Evolutionary conservation across 768 basidiomycete species (phyloP).

Genomic region (Kwoniella sp.): DNA sequence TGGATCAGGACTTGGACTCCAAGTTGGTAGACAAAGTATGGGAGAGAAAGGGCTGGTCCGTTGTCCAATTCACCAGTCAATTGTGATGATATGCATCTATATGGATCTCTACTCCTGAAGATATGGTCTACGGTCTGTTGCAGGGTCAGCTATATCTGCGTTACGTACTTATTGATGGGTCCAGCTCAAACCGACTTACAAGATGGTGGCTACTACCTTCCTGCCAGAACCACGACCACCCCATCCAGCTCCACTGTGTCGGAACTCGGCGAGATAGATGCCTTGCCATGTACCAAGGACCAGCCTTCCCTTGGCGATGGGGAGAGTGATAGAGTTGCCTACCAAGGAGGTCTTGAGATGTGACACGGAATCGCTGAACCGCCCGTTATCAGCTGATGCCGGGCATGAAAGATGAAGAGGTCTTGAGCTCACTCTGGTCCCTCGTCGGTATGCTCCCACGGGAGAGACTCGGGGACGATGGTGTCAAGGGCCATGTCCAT

Average conservation of each 20-base stretch:
- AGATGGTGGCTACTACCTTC: constrained; percentile 49
- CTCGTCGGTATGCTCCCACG: constrained; percentile 87
- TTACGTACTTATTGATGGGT: not conserved
- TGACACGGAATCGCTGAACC: constrained; percentile 75
- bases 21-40: constrained; percentile 59
- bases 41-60: constrained; percentile 53
- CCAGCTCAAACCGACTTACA: constrained; percentile 28
- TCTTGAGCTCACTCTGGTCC: constrained; percentile 75
- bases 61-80: constrained; percentile 32
- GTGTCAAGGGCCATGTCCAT: constrained; percentile 91
- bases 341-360: constrained; percentile 88
- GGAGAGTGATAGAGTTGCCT: constrained; percentile 78
- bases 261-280: constrained; percentile 76
- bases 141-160: not conserved
- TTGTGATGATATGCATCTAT: constrained; percentile 15
- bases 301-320: constrained; percentile 74
- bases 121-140: not conserved
- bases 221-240: constrained; percentile 43
- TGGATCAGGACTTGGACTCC: not conserved
- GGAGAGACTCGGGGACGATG: constrained; percentile 79
- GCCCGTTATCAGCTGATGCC: not conserved
- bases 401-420: constrained; percentile 1
- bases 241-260: constrained; percentile 45
- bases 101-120: not conserved
- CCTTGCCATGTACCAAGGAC: constrained; percentile 95